phyloP scores from a whole-genome alignment of 2,329 filamentous ascomycete species.

The Dactylella cylindrospora region DNA sequence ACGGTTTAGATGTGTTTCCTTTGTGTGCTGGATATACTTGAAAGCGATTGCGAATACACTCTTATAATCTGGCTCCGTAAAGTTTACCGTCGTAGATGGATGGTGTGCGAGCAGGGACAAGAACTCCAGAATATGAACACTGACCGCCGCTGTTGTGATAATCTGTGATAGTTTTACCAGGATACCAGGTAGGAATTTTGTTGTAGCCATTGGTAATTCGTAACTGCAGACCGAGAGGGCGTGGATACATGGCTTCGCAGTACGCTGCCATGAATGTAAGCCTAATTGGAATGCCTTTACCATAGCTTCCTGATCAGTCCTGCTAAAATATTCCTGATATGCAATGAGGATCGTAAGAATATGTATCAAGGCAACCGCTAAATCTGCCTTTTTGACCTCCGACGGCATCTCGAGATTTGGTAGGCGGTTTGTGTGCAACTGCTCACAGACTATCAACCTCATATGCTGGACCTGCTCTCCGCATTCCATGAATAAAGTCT shows the following conservation, averaged over 20 bases:
- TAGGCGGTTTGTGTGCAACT: conserved; percentile 74
- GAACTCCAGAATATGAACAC: conserved; percentile 94
- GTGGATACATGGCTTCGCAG: conserved; percentile 90
- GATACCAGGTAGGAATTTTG: conserved; percentile 80
- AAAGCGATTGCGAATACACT: conserved; percentile 95
- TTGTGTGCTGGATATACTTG: conserved; percentile 78
- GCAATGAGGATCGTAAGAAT: conserved; percentile 83
- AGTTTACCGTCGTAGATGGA: conserved; percentile 81
- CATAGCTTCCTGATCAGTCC: conserved; percentile 83
- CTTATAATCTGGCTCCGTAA: conserved; percentile 86
- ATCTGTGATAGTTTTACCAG: conserved; percentile 93
- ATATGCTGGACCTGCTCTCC: conserved; percentile 74
- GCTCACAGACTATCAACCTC: conserved; percentile 75
- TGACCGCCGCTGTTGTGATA: conserved; percentile 87
- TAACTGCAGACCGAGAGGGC: conserved; percentile 93
- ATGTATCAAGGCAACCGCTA: conserved; percentile 85
- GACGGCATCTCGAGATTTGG: conserved; percentile 78
- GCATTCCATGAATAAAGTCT: conserved; percentile 75
- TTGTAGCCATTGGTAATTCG: conserved; percentile 83
- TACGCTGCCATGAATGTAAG: conserved; percentile 79
- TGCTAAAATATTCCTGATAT: conserved; percentile 82
- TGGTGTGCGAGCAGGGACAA: conserved; percentile 83
- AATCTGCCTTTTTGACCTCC: conserved; percentile 80
- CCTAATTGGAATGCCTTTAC: conserved; percentile 83
- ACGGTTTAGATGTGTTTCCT: conserved; percentile 52